These are phyloP conservation scores for Termitomyces sp. DNA, from an alignment of 768 basidiomycete genomes.

Conservation along the genomic window DNA sequence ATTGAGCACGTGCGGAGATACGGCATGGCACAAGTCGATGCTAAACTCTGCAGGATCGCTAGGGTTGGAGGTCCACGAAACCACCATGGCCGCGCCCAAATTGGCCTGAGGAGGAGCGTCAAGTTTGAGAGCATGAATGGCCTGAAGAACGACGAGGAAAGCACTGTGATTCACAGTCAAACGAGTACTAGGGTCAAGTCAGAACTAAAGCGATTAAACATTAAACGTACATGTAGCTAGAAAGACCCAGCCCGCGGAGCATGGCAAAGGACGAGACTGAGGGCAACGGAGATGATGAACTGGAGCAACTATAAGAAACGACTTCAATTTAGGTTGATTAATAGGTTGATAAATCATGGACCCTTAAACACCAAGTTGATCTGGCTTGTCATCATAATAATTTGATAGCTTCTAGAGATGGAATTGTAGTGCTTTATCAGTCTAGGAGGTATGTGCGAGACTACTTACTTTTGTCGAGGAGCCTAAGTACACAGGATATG, in stretches of 20 bases:
- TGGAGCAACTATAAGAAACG: background rate
- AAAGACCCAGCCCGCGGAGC: background rate
- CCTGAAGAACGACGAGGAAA: background rate
- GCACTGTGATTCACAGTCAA: background rate
- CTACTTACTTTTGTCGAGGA: background rate
- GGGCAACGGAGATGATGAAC: background rate
- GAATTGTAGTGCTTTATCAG: background rate
- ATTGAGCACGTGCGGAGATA: rapidly evolving
- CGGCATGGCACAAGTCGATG: background rate
- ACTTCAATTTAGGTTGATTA: background rate
- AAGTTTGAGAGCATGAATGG: background rate
- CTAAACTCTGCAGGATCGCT: background rate
- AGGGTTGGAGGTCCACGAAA: background rate
- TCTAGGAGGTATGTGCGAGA: background rate
- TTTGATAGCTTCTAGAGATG: background rate
- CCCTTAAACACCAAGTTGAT: background rate
- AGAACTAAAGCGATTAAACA: background rate
- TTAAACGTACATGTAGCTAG: background rate
- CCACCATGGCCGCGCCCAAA: rapidly evolving
- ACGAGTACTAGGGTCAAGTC: background rate
- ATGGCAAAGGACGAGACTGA: background rate
- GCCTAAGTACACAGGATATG: background rate
- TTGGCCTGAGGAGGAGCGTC: rapidly evolving
- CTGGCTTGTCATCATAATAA: background rate
- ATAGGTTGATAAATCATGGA: background rate